Evolutionary conservation across 225 moss, liverwort and hornwort species (phyloP), one percentile per base, ranked within the genome.

Genomic region (Polytrichum commune): DNA sequence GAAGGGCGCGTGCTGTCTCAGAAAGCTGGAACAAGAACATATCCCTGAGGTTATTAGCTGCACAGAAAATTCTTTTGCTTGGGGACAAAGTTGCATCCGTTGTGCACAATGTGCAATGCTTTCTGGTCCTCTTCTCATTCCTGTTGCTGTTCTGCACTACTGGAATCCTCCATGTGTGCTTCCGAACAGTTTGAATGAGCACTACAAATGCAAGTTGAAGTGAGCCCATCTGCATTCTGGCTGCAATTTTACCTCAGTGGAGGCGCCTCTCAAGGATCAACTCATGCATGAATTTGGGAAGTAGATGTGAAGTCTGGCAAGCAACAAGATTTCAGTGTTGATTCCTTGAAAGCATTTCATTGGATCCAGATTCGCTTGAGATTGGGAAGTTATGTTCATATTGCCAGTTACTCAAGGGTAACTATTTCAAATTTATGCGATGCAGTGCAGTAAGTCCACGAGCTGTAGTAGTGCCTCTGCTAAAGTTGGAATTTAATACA

Each of bases 1-100:
- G 85, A 87, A 74, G 92, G 93, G 53, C 89, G 97, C 27, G 93
- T 96, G 65, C 82, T 96, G 23, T 91, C 93, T 2, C 84, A 84
- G 60, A 82, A 93, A 60, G 72, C 69, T 19, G 82, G 89, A 19
- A 62, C 70, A 53, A 79, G 75, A 85, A 77, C 83, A 72, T 74
- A 74, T 7, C 55, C 77, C 3, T 83, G 83, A 68, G 53, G 30
- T 32, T 55, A 19, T 65, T 32, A 3, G 20, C 65, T 22, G 18
- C 29, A 33, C 23, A 19, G 6, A 33, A 18, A 18, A 18, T 60
- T 71, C 58, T 22, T 29, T 65, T 18, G 26, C 28, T 19, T 55
- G 61, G 58, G 27, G 53, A 20, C 61, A 3, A 10, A 38, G 46
- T 13, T 46, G 46, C 16, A 46, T 20, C 60, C 2, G 1, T 60